These are phyloP conservation scores for Galeopsis tetrahit DNA, from an alignment of 257 asterid genomes.

Conservation along the genomic window DNA sequence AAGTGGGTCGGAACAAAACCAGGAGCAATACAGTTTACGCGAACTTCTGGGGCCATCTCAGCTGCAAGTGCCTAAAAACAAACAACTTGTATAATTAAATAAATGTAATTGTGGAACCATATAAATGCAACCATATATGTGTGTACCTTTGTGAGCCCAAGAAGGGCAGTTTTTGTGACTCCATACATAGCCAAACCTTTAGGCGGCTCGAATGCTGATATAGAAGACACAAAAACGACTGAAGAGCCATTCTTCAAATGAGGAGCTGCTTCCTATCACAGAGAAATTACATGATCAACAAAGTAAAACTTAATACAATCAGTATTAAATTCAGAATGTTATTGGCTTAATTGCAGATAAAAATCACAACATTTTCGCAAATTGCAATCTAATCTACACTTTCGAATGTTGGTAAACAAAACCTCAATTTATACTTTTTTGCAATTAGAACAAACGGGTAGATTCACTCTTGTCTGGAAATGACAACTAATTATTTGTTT, in stretches of 20 bases:
- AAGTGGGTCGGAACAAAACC: conserved; percentile 93
- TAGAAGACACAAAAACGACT: conserved; percentile 67
- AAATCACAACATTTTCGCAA: too few species aligned
- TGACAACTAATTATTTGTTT: too few species aligned
- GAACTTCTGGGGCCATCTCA: conserved; percentile 91
- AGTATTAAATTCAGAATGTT: not conserved
- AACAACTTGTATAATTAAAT: not conserved
- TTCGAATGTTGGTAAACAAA: too few species aligned
- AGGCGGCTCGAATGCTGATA: conserved; percentile 65
- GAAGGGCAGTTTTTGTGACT: conserved; percentile 89
- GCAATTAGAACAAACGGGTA: too few species aligned
- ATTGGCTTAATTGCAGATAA: not conserved
- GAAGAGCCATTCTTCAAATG: conserved; percentile 80
- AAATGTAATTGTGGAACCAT: not conserved
- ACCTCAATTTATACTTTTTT: too few species aligned
- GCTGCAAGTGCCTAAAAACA: conserved; percentile 76
- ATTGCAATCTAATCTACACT: too few species aligned
- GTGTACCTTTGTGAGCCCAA: conserved; percentile 88
- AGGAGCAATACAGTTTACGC: conserved; percentile 94
- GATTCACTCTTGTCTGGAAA: too few species aligned
- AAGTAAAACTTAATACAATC: conserved; percentile 2
- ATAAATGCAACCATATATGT: not conserved
- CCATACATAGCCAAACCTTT: conserved; percentile 81
- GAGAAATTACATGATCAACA: conserved; percentile 7
- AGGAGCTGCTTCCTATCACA: conserved; percentile 72